Evolutionary conservation across 2,329 filamentous ascomycete species (phyloP).

Genomic region (Fusarium aywerte): DNA sequence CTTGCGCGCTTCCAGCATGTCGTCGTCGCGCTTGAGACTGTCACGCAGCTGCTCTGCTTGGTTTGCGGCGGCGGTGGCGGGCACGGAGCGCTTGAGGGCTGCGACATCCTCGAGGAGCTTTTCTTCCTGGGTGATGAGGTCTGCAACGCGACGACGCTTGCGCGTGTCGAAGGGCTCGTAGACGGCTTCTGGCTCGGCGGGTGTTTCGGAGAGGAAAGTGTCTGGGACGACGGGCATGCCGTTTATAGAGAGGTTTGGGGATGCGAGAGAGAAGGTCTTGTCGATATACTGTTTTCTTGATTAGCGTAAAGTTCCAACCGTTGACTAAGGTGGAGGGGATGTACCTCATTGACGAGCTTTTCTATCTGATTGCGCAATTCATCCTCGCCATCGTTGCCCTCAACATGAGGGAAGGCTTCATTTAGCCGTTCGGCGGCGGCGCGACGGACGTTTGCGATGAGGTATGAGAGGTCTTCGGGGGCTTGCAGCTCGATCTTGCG

Average conservation of each 20-base stretch:
- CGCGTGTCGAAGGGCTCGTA: conserved; percentile 71
- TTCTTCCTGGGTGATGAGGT: conserved; percentile 70
- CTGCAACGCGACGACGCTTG: conserved; percentile 68
- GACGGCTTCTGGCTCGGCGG: conserved; percentile 45
- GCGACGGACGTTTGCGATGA: conserved; percentile 75
- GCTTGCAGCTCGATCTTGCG: conserved; percentile 84
- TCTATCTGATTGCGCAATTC: conserved; percentile 69
- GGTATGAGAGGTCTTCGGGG: conserved; percentile 76
- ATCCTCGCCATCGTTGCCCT: conserved; percentile 61
- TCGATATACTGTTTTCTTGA: conserved; percentile 65
- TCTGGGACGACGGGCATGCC: conserved; percentile 62
- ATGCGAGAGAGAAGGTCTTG: conserved; percentile 67
- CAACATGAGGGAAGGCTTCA: conserved; percentile 73
- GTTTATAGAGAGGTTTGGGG: conserved; percentile 71
- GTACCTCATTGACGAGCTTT: conserved; percentile 67
- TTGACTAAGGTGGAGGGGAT: background rate
- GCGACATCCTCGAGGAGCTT: conserved; percentile 73
- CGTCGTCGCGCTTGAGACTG: conserved; percentile 60
- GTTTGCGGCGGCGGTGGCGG: conserved; percentile 56
- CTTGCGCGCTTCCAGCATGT: conserved; percentile 51
- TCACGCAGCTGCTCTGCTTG: conserved; percentile 56
- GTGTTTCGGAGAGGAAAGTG: conserved; percentile 50
- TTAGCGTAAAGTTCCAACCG: background rate
- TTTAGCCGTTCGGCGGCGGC: conserved; percentile 75
- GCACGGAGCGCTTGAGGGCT: conserved; percentile 65